A percentile compares a stretch with the other conserved stretches of the same genome.
Conservation (phyloP, 805 yeast genomes). For the Schwanniomyces pseudopolymorphus region DNA sequence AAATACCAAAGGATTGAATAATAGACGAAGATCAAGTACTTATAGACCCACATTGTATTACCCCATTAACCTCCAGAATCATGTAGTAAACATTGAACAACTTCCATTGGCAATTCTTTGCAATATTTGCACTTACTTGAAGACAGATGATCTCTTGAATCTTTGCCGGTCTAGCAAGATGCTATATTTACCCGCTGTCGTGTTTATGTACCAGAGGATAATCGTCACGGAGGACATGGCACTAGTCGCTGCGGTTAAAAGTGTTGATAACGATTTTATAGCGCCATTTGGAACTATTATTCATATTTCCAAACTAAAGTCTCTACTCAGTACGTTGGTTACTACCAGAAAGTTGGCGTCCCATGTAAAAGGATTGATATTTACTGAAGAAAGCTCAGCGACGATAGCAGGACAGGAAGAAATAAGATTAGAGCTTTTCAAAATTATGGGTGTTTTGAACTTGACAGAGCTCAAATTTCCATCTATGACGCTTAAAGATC, state of each 20-base stretch:
- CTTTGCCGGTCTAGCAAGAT: constrained; percentile 18
- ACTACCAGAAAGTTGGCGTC: background rate
- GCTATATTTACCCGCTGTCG: constrained; percentile 26
- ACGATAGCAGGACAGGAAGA: background rate
- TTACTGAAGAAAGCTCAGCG: background rate
- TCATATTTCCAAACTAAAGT: constrained; percentile 8
- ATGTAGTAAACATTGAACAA: constrained; percentile 11
- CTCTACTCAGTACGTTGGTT: constrained; percentile 12
- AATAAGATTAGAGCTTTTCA: background rate
- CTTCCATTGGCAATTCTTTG: constrained; percentile 19
- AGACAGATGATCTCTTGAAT: constrained; percentile 20
- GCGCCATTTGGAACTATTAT: constrained; percentile 19
- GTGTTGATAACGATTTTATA: constrained; percentile 9
- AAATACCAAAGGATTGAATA: too few relatives aligned
- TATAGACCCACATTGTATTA: constrained; percentile 10
- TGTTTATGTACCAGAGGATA: constrained; percentile 20
- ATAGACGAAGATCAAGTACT: constrained; percentile 12
- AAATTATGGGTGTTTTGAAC: background rate
- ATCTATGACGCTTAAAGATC: background rate
- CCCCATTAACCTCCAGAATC: constrained; percentile 6
- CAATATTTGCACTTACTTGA: constrained; percentile 17
- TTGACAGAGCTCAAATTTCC: background rate
- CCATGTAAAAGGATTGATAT: background rate
- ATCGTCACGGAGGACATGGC: constrained; percentile 15
- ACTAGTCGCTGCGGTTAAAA: constrained; percentile 3